Evolutionary conservation across 2,329 filamentous ascomycete genomes (phyloP).

Genomic region (Cyclaneusma minus): DNA sequence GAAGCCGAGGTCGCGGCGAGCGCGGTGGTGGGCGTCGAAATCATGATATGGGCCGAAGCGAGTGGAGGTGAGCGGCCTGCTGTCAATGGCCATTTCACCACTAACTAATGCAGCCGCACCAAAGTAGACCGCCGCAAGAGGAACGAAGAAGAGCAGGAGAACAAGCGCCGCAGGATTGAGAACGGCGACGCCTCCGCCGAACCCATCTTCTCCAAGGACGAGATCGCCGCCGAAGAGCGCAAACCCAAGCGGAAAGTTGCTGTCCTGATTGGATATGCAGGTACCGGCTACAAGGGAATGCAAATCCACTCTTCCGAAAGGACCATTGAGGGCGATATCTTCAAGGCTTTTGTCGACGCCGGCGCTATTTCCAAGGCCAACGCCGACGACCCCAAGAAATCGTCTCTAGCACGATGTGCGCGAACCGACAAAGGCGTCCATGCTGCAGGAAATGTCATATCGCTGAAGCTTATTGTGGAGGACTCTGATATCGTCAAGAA

Average conservation of each 20-base stretch:
- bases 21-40: slow-evolving; percentile 36
- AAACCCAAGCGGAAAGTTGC: slow-evolving; percentile 93
- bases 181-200: slow-evolving; percentile 21
- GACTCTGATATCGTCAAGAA: slow-evolving; percentile 75
- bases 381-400: slow-evolving; percentile 92
- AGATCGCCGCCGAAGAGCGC: slow-evolving; percentile 76
- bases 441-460: slow-evolving; percentile 89
- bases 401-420: slow-evolving; percentile 82
- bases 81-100: slow-evolving; percentile 11
- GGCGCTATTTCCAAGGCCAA: slow-evolving; percentile 95
- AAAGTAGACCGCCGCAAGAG: slow-evolving; percentile 34
- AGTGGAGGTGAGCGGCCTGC: slow-evolving; percentile 39
- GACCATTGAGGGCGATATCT: slow-evolving; percentile 93
- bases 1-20: slow-evolving; percentile 6
- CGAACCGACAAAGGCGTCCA: slow-evolving; percentile 96
- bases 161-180: slow-evolving; percentile 38
- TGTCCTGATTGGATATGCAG: slow-evolving; percentile 88
- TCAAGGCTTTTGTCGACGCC: slow-evolving; percentile 78
- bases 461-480: slow-evolving; percentile 88
- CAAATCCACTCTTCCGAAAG: slow-evolving; percentile 73
- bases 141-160: slow-evolving; percentile 30
- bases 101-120: slow-evolving; percentile 36
- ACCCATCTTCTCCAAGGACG: slow-evolving; percentile 50
- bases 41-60: slow-evolving; percentile 48
- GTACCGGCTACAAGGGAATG: slow-evolving; percentile 94